Base-by-base conservation (phyloP, 257 asterid genomes). In the Primulina eburnea region DNA sequence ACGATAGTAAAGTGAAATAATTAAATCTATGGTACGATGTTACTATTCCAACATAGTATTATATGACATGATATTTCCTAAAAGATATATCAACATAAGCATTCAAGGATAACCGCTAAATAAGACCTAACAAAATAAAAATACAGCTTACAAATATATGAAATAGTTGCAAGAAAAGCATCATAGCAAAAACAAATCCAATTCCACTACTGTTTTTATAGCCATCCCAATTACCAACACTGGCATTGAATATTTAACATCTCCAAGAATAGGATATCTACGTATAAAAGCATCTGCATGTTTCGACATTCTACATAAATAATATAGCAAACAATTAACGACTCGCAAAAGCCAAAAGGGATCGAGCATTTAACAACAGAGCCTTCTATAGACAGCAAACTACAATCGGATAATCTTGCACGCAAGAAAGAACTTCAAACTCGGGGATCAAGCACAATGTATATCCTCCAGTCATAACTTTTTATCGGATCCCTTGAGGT, bases 401-500 rank as follows among this genome's bases (percentile, higher is more conserved):
- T 71, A 38, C 34, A 16, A 59, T 38, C 73, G 38, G 69, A 62
- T 73, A 61, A 68, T 66, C 72, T 78, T 59, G 67, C 61, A 50
- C 14, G 73, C 73, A 70, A 47, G 72, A 71, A 68, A 14, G 69
- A 60, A 71, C 60, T 75, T 63, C 77, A 69, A 72, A 76, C 76
- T 75, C 70, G 3, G 60, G 67, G 76, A 63, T 64, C 61, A 34
- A 61, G 67, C 6, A 56, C 47, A 30, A 59, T 65, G 29, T 29
- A 4, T 40, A 28, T 24, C 55, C 17, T 24, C 55, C 17, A 33
- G 58, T 82, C 81, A 73, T 5, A 50, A 50, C 77, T 79, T 88
- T 72, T 82, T 89, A 34, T 91, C 98, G 0, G 92, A 88, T 62
- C 96, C 96, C 83, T 90, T 90, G 63, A 87, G 82, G 81, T 91